A percentile compares a stretch with the other conserved stretches of the same genome.
Conservation (phyloP, 805 yeast species). For the Wickerhamomyces chambardii region DNA sequence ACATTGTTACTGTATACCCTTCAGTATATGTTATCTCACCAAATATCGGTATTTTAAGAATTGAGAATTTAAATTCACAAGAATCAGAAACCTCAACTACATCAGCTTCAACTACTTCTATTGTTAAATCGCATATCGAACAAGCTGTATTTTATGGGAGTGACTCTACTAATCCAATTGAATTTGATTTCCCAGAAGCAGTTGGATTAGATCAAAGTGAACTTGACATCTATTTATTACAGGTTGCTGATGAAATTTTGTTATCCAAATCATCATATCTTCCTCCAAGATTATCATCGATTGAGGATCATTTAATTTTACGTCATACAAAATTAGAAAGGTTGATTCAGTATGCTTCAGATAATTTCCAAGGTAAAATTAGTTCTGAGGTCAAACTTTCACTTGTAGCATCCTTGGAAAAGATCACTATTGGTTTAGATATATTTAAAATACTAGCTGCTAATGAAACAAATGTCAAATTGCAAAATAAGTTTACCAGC, state of each 20-base stretch:
- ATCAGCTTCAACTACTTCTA: constrained; percentile 13
- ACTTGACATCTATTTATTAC: constrained; percentile 40
- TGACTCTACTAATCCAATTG: constrained; percentile 33
- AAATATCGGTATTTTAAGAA: constrained; percentile 50
- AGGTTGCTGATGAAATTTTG: constrained; percentile 48
- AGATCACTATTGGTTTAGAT: constrained; percentile 36
- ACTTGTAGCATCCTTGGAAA: constrained; percentile 30
- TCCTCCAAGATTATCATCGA: constrained; percentile 41
- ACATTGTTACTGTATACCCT: constrained; percentile 23
- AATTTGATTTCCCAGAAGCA: constrained; percentile 34
- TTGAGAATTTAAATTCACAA: constrained; percentile 33
- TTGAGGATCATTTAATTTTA: constrained; percentile 39
- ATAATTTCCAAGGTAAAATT: constrained; percentile 33
- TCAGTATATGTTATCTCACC: constrained; percentile 41
- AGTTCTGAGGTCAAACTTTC: constrained; percentile 28
- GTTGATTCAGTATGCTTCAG: constrained; percentile 34
- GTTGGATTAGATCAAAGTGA: constrained; percentile 34
- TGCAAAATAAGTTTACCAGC: constrained; percentile 1
- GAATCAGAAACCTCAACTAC: constrained; percentile 14
- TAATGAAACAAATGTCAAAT: not conserved
- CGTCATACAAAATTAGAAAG: constrained; percentile 36
- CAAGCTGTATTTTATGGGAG: constrained; percentile 70
- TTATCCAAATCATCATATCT: constrained; percentile 46
- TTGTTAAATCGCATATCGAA: constrained; percentile 66
- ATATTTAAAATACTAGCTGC: constrained; percentile 24